Evolutionary conservation across 108 stramenopile genomes (phyloP).

Genomic region (Fragilariopsis cylindrus): DNA sequence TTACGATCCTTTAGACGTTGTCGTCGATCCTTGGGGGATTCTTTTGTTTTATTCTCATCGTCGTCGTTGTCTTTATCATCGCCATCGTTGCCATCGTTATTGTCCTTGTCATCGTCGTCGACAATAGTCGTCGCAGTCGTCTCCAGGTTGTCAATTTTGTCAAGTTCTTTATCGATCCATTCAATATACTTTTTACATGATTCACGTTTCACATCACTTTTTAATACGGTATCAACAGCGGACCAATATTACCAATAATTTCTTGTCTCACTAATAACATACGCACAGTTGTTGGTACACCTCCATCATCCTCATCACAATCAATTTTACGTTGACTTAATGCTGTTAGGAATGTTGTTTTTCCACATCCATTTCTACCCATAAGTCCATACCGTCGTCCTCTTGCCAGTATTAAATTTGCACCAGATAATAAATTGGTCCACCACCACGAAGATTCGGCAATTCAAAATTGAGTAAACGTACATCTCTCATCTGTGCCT

Average conservation of each 20-base stretch:
- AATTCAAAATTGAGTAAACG: conserved; percentile 54
- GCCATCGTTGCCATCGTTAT: conserved; percentile 25
- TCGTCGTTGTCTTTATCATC: conserved; percentile 47
- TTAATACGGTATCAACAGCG: conserved; percentile 68
- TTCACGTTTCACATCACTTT: conserved; percentile 68
- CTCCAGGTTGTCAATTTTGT: conserved; percentile 47
- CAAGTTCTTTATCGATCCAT: conserved; percentile 53
- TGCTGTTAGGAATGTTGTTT: conserved; percentile 70
- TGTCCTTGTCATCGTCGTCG: background rate
- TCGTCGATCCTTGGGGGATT: conserved; percentile 4
- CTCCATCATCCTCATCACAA: conserved; percentile 22
- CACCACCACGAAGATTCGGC: conserved; percentile 56
- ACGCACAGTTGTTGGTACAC: conserved; percentile 61
- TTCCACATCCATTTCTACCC: conserved; percentile 91
- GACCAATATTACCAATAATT: conserved; percentile 64
- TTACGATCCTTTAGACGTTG: conserved; percentile 16
- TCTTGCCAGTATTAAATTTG: conserved; percentile 57
- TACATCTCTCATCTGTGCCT: conserved; percentile 44
- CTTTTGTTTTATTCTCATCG: conserved; percentile 17
- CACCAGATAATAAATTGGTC: conserved; percentile 75
- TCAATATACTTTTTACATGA: conserved; percentile 60
- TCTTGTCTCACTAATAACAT: conserved; percentile 77
- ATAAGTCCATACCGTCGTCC: conserved; percentile 88
- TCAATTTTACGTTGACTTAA: conserved; percentile 23
- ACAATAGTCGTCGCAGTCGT: conserved; percentile 40